Evolutionary conservation across 345 rosid genomes (phyloP), one percentile per base, ranked within the genome.

Genomic region (Populus deltoides): DNA sequence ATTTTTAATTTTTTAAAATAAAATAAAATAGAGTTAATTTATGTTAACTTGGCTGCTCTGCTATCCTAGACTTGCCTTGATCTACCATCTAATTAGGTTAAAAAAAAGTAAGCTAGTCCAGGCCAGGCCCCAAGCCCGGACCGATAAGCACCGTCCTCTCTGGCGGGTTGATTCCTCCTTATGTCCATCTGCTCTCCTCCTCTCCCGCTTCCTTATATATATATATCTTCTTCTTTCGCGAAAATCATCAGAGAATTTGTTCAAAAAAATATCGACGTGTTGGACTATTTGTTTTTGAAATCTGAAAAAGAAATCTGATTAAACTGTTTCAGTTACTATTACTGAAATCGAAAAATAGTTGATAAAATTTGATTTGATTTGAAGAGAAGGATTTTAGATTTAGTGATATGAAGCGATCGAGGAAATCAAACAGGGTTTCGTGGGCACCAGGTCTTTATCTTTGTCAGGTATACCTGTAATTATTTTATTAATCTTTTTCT

Each of bases 371-470:
- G 45, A n/a, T 25, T 29, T 25, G 11, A 12, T 51, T 35, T 55
- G 16, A 31, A 31, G 39, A 9, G 66, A 16, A 38, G 66, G 17
- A 29, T 31, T 59, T 33, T 61, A 27, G 65, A 59, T 59, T 59
- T 59, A 59, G 12, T 59, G 75, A 78, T 66, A 87, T 85, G 92
- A 82, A 83, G 90, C 87, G 81, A 76, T 79, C 73, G 86, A 80
- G 79, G 89, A 92, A 87, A 87, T 80, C 87, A 38, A 84, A 81
- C 78, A 86, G 85, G 62, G 92, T 89, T 73, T 82, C 94, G 68
- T 88, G 93, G 94, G 87, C 90, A 49, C 67, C 86, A 20, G 91
- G 78, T 69, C 83, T 73, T 83, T 84, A 77, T 70, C 89, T 89
- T 82, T 84, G 86, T 86, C 93, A 89, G 93, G 92, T 92, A 88